A percentile compares a stretch with the other conserved stretches of the same genome.
phyloP scores from a whole-genome alignment of 345 rosid species.

The Iberis pinnata region DNA sequence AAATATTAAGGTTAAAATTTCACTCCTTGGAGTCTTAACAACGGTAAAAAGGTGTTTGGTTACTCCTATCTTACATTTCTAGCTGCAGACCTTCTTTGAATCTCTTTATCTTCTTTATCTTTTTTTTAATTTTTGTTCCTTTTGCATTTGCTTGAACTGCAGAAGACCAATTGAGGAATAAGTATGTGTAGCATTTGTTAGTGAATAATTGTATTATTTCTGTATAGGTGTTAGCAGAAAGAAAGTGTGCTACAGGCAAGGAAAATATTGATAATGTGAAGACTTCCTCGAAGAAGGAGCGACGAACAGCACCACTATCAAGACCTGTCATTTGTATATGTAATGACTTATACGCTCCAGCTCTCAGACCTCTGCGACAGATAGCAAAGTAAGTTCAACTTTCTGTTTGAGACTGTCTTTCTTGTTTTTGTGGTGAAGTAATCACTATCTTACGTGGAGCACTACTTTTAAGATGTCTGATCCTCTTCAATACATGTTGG shows the following conservation, averaged over 20 bases:
- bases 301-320: slow-evolving; percentile 48
- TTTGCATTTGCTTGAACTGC: neutral
- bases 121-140: slow-evolving; percentile 7
- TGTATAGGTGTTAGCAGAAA: slow-evolving; percentile 68
- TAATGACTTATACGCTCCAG: slow-evolving; percentile 90
- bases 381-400: slow-evolving; percentile 72
- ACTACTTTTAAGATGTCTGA: slow-evolving; percentile 6
- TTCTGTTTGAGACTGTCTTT: slow-evolving; percentile 13
- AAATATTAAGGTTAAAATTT: neutral
- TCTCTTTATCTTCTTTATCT: neutral
- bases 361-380: slow-evolving; percentile 82
- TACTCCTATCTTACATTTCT: neutral
- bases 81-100: neutral
- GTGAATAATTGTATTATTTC: slow-evolving; percentile 5
- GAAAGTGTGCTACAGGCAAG: slow-evolving; percentile 49
- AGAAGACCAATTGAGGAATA: slow-evolving; percentile 6
- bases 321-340: slow-evolving; percentile 84
- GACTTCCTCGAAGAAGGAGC: slow-evolving; percentile 51
- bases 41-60: neutral
- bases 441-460: neutral
- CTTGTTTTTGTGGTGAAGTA: slow-evolving; percentile 1
- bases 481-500: neutral
- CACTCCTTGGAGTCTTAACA: neutral
- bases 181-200: slow-evolving; percentile 3
- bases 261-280: slow-evolving; percentile 51